These are phyloP conservation scores for Scleroderma bovista DNA, from an alignment of 768 basidiomycete genomes.

Conservation along the genomic window DNA sequence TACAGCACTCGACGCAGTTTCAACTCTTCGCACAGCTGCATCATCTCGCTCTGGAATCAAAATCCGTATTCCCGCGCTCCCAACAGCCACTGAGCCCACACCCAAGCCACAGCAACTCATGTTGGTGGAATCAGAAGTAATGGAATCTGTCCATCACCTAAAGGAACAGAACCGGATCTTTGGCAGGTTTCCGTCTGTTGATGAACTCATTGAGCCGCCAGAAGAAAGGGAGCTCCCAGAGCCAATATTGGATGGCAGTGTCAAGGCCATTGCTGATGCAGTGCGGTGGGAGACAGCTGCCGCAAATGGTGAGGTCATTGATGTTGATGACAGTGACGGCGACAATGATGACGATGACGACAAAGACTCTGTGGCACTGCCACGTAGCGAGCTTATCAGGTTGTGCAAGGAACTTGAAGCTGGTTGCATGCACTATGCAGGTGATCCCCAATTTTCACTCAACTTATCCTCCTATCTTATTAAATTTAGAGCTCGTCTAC, in stretches of 20 bases:
- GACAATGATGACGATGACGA: background rate
- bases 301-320: conserved; percentile 1
- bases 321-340: background rate
- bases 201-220: conserved; percentile 12
- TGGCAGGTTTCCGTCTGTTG: conserved; percentile 4
- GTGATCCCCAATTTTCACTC: background rate
- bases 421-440: conserved; percentile 4
- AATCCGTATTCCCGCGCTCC: background rate
- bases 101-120: too few species aligned
- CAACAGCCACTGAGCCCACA: background rate
- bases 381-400: background rate
- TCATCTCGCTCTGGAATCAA: background rate
- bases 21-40: background rate
- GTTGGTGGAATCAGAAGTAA: background rate
- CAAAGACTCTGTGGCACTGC: background rate
- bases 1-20: background rate
- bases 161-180: conserved; percentile 8
- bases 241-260: background rate
- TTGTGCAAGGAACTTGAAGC: conserved; percentile 2
- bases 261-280: background rate
- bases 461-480: background rate
- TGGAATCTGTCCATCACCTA: conserved; percentile 10
- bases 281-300: background rate
- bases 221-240: conserved; percentile 8
- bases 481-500: background rate